phyloP scores from a whole-genome alignment of 306 rosid genomes.

The Quercus wislizeni region DNA sequence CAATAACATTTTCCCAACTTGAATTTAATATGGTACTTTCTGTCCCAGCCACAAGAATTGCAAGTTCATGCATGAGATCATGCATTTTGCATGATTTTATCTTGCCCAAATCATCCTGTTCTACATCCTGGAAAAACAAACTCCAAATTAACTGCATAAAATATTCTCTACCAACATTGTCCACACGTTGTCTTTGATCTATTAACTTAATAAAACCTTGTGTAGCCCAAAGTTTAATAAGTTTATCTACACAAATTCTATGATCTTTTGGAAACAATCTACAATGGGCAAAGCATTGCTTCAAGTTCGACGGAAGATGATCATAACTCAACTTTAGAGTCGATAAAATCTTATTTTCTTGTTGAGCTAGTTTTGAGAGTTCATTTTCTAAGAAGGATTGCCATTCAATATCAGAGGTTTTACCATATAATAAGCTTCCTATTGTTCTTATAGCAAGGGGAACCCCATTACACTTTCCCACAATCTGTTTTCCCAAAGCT shows the following conservation, averaged over 20 bases:
- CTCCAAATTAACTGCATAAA: slow-evolving; percentile 22
- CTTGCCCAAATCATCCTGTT: slow-evolving; percentile 15
- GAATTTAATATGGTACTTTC: slow-evolving; percentile 3
- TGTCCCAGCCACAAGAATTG: slow-evolving; percentile 12
- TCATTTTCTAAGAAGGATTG: too few species aligned
- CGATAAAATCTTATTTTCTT: too few species aligned
- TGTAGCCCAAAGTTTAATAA: background rate
- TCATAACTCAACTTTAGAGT: slow-evolving; percentile 28
- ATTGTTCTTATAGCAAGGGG: too few species aligned
- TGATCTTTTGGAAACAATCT: slow-evolving; percentile 14
- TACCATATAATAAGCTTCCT: background rate
- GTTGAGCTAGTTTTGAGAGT: too few species aligned
- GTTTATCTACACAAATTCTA: background rate
- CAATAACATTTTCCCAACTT: background rate
- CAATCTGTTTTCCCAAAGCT: too few species aligned
- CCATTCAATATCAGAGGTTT: too few species aligned
- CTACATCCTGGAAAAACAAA: slow-evolving; percentile 13
- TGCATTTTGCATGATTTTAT: slow-evolving; percentile 24
- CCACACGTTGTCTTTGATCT: background rate
- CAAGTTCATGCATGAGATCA: slow-evolving; percentile 27
- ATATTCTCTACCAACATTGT: slow-evolving; percentile 22
- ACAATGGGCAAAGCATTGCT: slow-evolving; percentile 27
- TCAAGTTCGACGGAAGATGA: slow-evolving; percentile 13
- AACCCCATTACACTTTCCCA: too few species aligned
- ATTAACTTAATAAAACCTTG: slow-evolving; percentile 24